Percentiles rank a stretch among this genome's conserved stretches.
Evolutionary conservation across 2,329 filamentous ascomycete genomes (phyloP).

Genomic region (Didymosphaeria variabile): DNA sequence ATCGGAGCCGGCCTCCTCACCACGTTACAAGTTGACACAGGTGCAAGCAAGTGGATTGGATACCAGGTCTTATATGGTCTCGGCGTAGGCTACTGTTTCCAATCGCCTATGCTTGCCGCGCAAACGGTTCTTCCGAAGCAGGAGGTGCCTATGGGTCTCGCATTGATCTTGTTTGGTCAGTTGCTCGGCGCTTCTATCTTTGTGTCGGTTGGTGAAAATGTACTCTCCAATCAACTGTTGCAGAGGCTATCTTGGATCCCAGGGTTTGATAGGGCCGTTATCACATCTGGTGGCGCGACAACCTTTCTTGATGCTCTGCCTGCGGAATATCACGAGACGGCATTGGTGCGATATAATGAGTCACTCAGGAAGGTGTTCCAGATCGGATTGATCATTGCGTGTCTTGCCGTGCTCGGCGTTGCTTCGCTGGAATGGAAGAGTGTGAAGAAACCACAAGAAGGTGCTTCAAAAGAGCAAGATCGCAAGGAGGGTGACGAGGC

Average conservation of each 20-base stretch:
- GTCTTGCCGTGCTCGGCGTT: constrained; percentile 58
- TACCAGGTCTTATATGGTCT: constrained; percentile 34
- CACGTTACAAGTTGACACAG: constrained; percentile 44
- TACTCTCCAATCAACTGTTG: constrained; percentile 23
- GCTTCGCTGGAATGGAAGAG: constrained; percentile 67
- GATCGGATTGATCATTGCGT: constrained; percentile 52
- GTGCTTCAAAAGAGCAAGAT: not conserved
- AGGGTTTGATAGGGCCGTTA: constrained; percentile 8
- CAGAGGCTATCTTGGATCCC: constrained; percentile 19
- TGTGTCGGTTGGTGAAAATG: constrained; percentile 53
- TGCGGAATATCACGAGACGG: constrained; percentile 2
- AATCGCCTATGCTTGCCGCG: constrained; percentile 49
- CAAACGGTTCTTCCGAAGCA: constrained; percentile 47
- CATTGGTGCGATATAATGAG: constrained; percentile 6
- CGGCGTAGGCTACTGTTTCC: constrained; percentile 53
- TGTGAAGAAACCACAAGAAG: constrained; percentile 45
- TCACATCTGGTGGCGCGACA: constrained; percentile 12
- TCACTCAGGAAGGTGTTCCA: constrained; percentile 54
- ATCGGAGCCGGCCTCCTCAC: constrained; percentile 52
- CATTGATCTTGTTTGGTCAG: constrained; percentile 52
- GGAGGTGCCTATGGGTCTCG: constrained; percentile 44
- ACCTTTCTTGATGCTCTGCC: not conserved
- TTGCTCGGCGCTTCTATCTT: constrained; percentile 55
- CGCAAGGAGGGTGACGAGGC: not conserved
- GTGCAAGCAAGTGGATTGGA: constrained; percentile 32